phyloP scores from a whole-genome alignment of 805 yeast genomes.

The Candida krabiensis region DNA sequence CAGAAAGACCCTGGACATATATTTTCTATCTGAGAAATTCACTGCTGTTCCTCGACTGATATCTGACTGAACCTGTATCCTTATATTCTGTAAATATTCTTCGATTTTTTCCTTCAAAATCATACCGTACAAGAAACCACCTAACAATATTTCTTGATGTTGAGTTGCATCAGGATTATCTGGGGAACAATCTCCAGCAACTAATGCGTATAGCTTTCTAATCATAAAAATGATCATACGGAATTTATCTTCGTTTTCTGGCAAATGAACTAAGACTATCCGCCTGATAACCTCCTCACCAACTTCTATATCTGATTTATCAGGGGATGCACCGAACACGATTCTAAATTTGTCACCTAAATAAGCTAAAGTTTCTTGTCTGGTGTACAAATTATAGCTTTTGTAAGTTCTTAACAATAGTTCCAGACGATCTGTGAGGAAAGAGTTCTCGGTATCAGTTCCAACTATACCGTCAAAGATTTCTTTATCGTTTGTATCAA shows the following conservation, averaged over 20 bases:
- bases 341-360: conserved; percentile 95
- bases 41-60: conserved; percentile 77
- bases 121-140: conserved; percentile 97
- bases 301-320: conserved; percentile 84
- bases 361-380: conserved; percentile 88
- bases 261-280: conserved; percentile 87
- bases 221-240: conserved; percentile 90
- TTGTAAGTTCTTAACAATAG: conserved; percentile 86
- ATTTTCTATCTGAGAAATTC: conserved; percentile 80
- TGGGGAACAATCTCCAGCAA: conserved; percentile 94
- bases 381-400: conserved; percentile 71
- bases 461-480: conserved; percentile 97
- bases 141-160: conserved; percentile 94
- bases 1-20: conserved; percentile 73
- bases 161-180: conserved; percentile 99
- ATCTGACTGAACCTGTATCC: conserved; percentile 74
- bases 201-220: conserved; percentile 89
- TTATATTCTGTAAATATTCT: conserved; percentile 77
- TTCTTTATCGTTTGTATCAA: conserved; percentile 90
- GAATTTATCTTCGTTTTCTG: conserved; percentile 75
- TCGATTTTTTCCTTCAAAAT: conserved; percentile 94
- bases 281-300: conserved; percentile 81
- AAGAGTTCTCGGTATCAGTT: conserved; percentile 80
- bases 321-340: conserved; percentile 86
- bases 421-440: conserved; percentile 97